Conservation (phyloP, 2,329 filamentous ascomycete genomes). For the Metarhizium sp. region DNA sequence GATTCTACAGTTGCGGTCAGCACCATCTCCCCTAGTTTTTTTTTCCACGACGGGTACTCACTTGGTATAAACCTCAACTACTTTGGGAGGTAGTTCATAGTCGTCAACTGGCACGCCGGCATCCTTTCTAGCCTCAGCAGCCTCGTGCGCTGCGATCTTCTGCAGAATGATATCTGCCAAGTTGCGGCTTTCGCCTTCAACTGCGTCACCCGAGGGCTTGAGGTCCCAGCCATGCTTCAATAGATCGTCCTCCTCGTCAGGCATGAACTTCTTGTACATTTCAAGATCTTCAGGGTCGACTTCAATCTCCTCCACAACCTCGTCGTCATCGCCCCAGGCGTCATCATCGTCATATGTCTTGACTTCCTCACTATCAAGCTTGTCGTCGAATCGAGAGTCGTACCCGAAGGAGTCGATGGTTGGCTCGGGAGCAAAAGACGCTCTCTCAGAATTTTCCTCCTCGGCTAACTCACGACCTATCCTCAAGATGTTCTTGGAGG, state of each 20-base stretch:
- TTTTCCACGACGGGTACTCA: constrained; percentile 26
- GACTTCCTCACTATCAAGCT: constrained; percentile 34
- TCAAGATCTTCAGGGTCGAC: constrained; percentile 84
- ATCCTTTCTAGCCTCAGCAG: constrained; percentile 40
- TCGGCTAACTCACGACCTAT: constrained; percentile 84
- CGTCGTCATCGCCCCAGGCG: constrained; percentile 73
- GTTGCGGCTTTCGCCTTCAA: constrained; percentile 54
- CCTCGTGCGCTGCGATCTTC: constrained; percentile 89
- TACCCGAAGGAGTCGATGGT: constrained; percentile 60
- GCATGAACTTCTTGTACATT: constrained; percentile 85
- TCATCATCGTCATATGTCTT: constrained; percentile 47
- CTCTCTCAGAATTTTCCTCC: constrained; percentile 49
- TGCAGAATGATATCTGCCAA: constrained; percentile 87
- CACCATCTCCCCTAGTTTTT: not conserved
- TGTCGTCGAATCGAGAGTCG: constrained; percentile 61
- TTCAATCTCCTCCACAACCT: constrained; percentile 62
- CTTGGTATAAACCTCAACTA: constrained; percentile 91
- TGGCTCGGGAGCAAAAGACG: constrained; percentile 27
- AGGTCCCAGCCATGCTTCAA: constrained; percentile 54
- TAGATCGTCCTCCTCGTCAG: constrained; percentile 60
- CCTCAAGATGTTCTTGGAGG: constrained; percentile 79
- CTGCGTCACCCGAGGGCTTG: constrained; percentile 33
- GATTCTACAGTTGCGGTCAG: constrained; percentile 42
- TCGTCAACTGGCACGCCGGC: constrained; percentile 62
- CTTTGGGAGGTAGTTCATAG: constrained; percentile 79